Percentiles rank a stretch among this genome's conserved stretches.
phyloP scores from a whole-genome alignment of 2,329 filamentous ascomycete species.

The Thermothelomyces thermophilus region DNA sequence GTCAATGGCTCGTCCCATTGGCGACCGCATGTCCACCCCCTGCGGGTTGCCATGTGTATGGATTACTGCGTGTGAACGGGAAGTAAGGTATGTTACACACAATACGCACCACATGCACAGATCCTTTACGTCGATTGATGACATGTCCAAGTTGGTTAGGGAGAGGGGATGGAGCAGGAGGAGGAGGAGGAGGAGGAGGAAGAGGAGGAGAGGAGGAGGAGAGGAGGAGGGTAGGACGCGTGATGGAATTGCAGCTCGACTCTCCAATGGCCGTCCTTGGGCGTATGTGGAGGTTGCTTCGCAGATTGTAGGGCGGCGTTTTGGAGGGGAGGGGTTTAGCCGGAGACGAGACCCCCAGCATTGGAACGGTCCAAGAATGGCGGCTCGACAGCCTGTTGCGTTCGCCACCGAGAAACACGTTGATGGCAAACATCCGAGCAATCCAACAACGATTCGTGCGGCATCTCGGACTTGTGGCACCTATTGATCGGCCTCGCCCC shows the following conservation, averaged over 20 bases:
- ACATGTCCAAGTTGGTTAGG: background rate
- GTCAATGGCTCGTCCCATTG: background rate
- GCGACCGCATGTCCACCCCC: background rate
- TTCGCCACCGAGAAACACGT: conserved; percentile 1
- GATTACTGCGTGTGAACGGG: too few species aligned
- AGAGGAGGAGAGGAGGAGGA: background rate
- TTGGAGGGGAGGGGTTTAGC: conserved; percentile 5
- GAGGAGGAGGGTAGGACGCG: background rate
- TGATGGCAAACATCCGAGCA: background rate
- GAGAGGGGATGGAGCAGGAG: background rate
- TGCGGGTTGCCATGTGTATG: background rate
- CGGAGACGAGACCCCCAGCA: background rate
- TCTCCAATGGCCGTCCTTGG: background rate
- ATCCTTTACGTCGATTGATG: conserved; percentile 3
- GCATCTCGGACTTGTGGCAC: background rate
- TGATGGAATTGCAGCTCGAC: background rate
- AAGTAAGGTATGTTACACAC: too few species aligned
- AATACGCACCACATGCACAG: too few species aligned
- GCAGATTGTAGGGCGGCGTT: too few species aligned
- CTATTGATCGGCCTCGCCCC: background rate
- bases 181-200: background rate
- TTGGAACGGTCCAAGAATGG: too few species aligned
- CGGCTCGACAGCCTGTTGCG: too few species aligned
- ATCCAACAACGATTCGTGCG: background rate
- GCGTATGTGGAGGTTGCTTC: background rate